phyloP scores from a whole-genome alignment of 2,329 filamentous ascomycete species.

The Trichophyton rubrum region DNA sequence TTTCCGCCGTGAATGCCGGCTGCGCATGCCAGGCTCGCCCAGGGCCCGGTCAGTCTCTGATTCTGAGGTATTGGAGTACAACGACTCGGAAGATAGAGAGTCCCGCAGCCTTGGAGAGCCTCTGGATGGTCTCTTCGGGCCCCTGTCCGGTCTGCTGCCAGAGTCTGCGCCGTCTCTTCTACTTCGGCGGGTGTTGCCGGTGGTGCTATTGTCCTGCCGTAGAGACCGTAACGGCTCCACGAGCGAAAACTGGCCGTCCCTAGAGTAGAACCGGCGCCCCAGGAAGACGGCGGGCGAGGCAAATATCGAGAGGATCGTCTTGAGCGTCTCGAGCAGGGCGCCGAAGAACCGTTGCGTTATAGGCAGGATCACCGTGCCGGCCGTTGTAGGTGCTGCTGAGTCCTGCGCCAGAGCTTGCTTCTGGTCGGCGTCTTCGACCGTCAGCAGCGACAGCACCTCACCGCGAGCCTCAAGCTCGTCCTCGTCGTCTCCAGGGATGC shows the following conservation, averaged over 20 bases:
- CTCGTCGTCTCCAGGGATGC: slow-evolving; percentile 9
- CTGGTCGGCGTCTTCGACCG: slow-evolving; percentile 45
- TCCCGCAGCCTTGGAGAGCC: slow-evolving; percentile 23
- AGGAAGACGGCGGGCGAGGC: slow-evolving; percentile 71
- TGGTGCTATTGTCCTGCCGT: slow-evolving; percentile 17
- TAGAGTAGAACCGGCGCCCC: slow-evolving; percentile 70
- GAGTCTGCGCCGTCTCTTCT: neutral
- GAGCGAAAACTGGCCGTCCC: slow-evolving; percentile 66
- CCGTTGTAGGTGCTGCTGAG: slow-evolving; percentile 28
- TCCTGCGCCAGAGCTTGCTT: slow-evolving; percentile 42
- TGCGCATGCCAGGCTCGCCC: slow-evolving; percentile 16
- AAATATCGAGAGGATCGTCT: slow-evolving; percentile 65
- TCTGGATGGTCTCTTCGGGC: neutral
- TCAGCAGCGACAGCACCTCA: slow-evolving; percentile 29
- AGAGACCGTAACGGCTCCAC: slow-evolving; percentile 59
- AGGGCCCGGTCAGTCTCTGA: slow-evolving; percentile 37
- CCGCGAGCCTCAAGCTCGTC: slow-evolving; percentile 26
- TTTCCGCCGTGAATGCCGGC: slow-evolving; percentile 18
- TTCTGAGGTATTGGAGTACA: slow-evolving; percentile 42
- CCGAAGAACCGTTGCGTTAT: slow-evolving; percentile 59
- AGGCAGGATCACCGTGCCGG: slow-evolving; percentile 22
- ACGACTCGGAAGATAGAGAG: slow-evolving; percentile 30
- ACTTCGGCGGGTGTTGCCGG: neutral
- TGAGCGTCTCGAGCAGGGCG: slow-evolving; percentile 61
- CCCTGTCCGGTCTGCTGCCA: neutral